Evolutionary conservation across 305 asterid genomes (phyloP).

Genomic region (Solanum hybrid): DNA sequence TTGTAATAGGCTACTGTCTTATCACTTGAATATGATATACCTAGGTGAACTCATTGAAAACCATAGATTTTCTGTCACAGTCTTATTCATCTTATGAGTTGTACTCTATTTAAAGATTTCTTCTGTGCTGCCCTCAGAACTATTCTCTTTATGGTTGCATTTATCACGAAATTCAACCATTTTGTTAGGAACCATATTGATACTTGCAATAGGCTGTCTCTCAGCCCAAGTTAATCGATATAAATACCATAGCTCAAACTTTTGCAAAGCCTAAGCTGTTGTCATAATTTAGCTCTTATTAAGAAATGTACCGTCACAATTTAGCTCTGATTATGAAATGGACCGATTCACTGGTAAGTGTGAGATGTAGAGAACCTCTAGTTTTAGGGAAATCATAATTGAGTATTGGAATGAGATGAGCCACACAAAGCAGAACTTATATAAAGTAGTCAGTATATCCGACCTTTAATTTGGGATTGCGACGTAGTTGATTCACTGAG

Average conservation of each 20-base stretch:
- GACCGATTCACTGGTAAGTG: not conserved
- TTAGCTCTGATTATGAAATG: no score
- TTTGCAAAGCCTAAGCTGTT: not conserved
- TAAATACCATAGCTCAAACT: not conserved
- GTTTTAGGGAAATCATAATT: not conserved
- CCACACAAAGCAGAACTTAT: not conserved
- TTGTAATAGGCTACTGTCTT: conserved; percentile 18
- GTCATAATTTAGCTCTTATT: not conserved
- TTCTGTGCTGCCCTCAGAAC: not conserved
- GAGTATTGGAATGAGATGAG: not conserved
- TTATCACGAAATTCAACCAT: not conserved
- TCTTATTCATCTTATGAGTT: not conserved
- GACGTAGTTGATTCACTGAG: not conserved
- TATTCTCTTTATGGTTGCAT: not conserved
- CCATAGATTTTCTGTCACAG: not conserved
- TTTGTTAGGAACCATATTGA: not conserved
- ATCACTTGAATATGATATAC: not conserved
- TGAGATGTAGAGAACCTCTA: not conserved
- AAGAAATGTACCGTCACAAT: not conserved
- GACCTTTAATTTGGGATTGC: not conserved
- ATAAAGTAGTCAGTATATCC: not conserved
- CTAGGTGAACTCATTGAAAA: not conserved
- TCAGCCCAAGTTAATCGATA: not conserved
- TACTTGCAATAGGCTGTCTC: not conserved
- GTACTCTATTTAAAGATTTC: not conserved